Conservation (phyloP, 2,329 filamentous ascomycete genomes). For the Paecilomyces variotii region DNA sequence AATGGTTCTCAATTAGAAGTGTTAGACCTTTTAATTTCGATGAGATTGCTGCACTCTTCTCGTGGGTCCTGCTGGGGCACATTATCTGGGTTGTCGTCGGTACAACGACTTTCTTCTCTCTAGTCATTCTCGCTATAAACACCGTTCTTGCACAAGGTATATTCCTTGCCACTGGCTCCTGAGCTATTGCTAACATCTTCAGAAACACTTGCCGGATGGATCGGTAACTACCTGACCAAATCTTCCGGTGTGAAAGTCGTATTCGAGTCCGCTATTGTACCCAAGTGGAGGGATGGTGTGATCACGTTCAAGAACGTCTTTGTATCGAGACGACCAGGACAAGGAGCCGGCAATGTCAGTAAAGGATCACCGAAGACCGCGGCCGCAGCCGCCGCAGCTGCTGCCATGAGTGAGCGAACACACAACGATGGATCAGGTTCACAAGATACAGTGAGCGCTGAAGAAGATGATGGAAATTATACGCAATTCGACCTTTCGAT, state of each 20-base stretch:
- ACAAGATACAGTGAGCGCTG: slow-evolving; percentile 21
- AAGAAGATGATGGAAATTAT: slow-evolving; percentile 87
- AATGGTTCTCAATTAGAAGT: slow-evolving; percentile 95
- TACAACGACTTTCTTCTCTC: slow-evolving; percentile 93
- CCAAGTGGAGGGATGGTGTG: slow-evolving; percentile 88
- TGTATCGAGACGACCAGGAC: slow-evolving; percentile 81
- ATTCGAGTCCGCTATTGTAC: slow-evolving; percentile 96
- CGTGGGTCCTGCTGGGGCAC: slow-evolving; percentile 91
- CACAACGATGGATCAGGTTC: slow-evolving; percentile 36
- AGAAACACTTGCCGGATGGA: slow-evolving; percentile 89
- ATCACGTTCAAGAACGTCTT: slow-evolving; percentile 97
- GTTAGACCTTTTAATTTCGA: slow-evolving; percentile 91
- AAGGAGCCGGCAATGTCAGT: slow-evolving; percentile 71
- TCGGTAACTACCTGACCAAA: slow-evolving; percentile 90
- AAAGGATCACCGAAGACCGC: slow-evolving; percentile 84
- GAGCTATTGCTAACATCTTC: slow-evolving; percentile 12
- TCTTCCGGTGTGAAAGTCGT: slow-evolving; percentile 89
- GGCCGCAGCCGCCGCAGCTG: slow-evolving; percentile 75
- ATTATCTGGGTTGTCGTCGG: slow-evolving; percentile 93
- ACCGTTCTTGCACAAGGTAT: slow-evolving; percentile 89
- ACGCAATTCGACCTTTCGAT: slow-evolving; percentile 96
- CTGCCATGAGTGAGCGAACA: slow-evolving; percentile 41
- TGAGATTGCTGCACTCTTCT: slow-evolving; percentile 91
- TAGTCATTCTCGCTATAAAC: slow-evolving; percentile 85
- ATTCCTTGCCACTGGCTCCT: slow-evolving; percentile 13